Conservation (phyloP, 495 filamentous ascomycete genomes). For the Penicillium chermesinum region DNA sequence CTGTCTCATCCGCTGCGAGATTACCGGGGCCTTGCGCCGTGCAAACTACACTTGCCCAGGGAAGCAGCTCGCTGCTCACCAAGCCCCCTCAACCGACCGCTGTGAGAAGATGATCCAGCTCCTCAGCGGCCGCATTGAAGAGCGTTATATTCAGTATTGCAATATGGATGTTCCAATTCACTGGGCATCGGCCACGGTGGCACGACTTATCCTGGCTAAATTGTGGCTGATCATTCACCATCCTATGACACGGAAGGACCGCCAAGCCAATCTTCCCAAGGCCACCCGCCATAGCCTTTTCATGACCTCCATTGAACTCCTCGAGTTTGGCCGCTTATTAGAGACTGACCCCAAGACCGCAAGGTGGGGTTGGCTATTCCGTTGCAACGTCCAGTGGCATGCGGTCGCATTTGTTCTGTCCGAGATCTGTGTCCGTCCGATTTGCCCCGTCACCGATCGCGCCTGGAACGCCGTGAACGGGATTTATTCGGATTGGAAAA, state of each 20-base stretch:
- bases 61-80: conserved; percentile 17
- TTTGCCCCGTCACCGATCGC: conserved; percentile 65
- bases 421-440: conserved; percentile 70
- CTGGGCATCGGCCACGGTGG: conserved; percentile 67
- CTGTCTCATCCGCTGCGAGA: conserved; percentile 63
- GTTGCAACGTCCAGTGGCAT: conserved; percentile 78
- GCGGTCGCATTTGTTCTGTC: conserved; percentile 70
- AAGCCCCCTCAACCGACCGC: conserved; percentile 38
- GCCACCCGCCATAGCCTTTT: conserved; percentile 69
- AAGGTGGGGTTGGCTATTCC: conserved; percentile 77
- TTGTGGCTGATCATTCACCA: conserved; percentile 61
- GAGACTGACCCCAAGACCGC: conserved; percentile 57
- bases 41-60: conserved; percentile 30
- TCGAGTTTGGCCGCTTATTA: conserved; percentile 65
- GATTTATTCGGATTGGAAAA: conserved; percentile 51
- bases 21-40: conserved; percentile 42
- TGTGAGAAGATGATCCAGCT: conserved; percentile 59
- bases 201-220: conserved; percentile 63
- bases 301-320: conserved; percentile 66
- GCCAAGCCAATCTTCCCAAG: conserved; percentile 38
- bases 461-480: conserved; percentile 72
- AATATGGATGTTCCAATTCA: conserved; percentile 58
- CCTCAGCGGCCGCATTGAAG: conserved; percentile 58
- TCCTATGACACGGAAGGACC: conserved; percentile 46
- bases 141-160: conserved; percentile 47